phyloP scores from a whole-genome alignment of 768 basidiomycete genomes.

The Agaricus subrufescens region DNA sequence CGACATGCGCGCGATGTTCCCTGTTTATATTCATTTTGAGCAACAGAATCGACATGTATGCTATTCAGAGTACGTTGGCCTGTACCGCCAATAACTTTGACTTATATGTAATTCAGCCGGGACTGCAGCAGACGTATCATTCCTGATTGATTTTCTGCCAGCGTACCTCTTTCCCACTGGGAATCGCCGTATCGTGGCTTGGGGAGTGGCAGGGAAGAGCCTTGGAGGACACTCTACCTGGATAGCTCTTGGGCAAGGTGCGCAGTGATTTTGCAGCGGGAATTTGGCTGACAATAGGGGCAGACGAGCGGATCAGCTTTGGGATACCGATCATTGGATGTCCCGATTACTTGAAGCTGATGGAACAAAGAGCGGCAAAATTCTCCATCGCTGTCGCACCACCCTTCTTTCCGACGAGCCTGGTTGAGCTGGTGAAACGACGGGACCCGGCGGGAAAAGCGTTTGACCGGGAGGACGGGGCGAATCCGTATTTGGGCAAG shows the following conservation, averaged over 20 bases:
- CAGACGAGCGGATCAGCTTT: conserved; percentile 41
- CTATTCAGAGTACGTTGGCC: conserved; percentile 31
- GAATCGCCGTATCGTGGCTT: conserved; percentile 58
- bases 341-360: conserved; percentile 59
- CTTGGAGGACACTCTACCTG: conserved; percentile 86
- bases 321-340: conserved; percentile 63
- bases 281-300: not conserved
- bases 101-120: conserved; percentile 33
- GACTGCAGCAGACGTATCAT: conserved; percentile 71
- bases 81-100: no score
- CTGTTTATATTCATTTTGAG: not conserved
- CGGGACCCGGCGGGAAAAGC: conserved; percentile 42
- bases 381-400: conserved; percentile 38
- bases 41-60: conserved; percentile 42
- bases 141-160: conserved; percentile 77
- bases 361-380: conserved; percentile 48
- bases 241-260: conserved; percentile 54
- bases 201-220: conserved; percentile 72
- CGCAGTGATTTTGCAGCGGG: not conserved
- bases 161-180: conserved; percentile 66
- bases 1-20: not conserved
- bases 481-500: conserved; percentile 67
- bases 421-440: conserved; percentile 41
- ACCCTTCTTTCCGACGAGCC: conserved; percentile 53
- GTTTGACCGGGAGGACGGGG: conserved; percentile 28